Percentiles rank a stretch among this genome's conserved stretches.
Conservation (phyloP, 2,329 filamentous ascomycete genomes). For the Phoma sp. region DNA sequence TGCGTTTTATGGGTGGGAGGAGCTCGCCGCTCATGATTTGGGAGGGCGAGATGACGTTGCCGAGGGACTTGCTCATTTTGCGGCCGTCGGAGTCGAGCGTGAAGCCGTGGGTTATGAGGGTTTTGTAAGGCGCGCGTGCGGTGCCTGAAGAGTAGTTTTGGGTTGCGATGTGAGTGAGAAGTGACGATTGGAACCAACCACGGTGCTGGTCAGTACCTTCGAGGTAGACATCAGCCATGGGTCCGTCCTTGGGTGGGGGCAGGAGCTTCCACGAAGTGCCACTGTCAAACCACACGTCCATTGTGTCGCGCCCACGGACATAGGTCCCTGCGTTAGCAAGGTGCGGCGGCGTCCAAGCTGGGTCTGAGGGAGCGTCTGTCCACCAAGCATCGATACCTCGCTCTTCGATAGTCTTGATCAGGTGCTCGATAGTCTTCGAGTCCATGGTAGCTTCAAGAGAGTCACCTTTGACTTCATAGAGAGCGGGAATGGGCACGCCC, state of each 20-base stretch:
- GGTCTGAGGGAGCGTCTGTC: slow-evolving; percentile 77
- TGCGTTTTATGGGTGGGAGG: slow-evolving; percentile 70
- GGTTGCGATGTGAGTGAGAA: slow-evolving; percentile 81
- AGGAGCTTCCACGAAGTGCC: slow-evolving; percentile 83
- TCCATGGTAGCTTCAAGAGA: slow-evolving; percentile 73
- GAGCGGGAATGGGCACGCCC: slow-evolving; percentile 93
- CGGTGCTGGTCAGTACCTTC: slow-evolving; percentile 96
- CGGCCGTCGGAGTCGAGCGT: slow-evolving; percentile 87
- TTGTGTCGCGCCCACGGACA: slow-evolving; percentile 85
- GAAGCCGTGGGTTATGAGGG: slow-evolving; percentile 94
- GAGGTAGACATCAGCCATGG: slow-evolving; percentile 82
- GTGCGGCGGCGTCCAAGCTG: slow-evolving; percentile 74
- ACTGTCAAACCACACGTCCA: slow-evolving; percentile 99
- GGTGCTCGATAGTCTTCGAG: slow-evolving; percentile 78
- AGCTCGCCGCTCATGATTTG: slow-evolving; percentile 86
- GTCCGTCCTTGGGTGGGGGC: slow-evolving; percentile 35
- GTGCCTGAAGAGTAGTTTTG: slow-evolving; percentile 44
- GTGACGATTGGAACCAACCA: slow-evolving; percentile 97
- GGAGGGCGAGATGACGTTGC: slow-evolving; percentile 81
- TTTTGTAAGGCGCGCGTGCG: slow-evolving; percentile 74
- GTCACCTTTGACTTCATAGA: slow-evolving; percentile 73
- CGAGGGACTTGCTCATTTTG: slow-evolving; percentile 98
- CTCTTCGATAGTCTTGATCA: slow-evolving; percentile 77
- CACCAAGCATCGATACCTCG: slow-evolving; percentile 94
- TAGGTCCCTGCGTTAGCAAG: slow-evolving; percentile 64